Percentiles rank a stretch among this genome's conserved stretches.
phyloP scores from a whole-genome alignment of 1,284 basidiomycete species.

The Ceraceosorus guamensis region DNA sequence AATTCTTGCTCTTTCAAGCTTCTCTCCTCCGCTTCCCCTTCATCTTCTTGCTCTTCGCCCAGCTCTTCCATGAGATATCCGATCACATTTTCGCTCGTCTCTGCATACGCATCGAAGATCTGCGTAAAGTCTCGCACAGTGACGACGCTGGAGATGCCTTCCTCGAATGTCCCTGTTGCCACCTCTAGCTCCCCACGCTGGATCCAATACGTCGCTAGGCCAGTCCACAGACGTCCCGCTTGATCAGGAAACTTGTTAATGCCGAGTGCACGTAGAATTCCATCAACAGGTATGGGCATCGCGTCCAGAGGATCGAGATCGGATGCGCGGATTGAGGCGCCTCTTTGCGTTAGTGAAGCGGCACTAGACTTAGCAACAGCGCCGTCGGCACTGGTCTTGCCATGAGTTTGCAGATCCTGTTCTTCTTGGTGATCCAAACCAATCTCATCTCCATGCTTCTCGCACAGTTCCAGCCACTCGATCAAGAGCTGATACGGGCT shows the following conservation, averaged over 20 bases:
- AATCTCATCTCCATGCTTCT: conserved; percentile 83
- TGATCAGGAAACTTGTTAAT: conserved; percentile 87
- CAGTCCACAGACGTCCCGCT: conserved; percentile 90
- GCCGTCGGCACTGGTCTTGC: neutral
- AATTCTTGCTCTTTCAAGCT: conserved; percentile 67
- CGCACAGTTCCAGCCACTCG: conserved; percentile 87
- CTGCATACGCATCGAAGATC: conserved; percentile 93
- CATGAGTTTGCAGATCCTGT: conserved; percentile 6
- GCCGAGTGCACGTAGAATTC: conserved; percentile 76
- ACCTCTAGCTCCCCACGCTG: conserved; percentile 90
- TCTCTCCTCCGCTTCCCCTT: conserved; percentile 18
- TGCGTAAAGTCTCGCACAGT: conserved; percentile 97
- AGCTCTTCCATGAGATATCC: conserved; percentile 84
- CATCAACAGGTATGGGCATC: conserved; percentile 76
- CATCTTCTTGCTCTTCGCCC: conserved; percentile 54
- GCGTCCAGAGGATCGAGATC: conserved; percentile 72
- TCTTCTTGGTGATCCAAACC: conserved; percentile 72
- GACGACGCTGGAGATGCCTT: conserved; percentile 73
- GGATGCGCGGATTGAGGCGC: conserved; percentile 57
- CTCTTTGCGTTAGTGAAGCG: conserved; percentile 31
- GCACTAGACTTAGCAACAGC: conserved; percentile 6
- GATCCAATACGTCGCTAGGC: conserved; percentile 96
- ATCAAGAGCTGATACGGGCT: conserved; percentile 88
- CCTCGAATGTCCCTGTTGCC: conserved; percentile 68
- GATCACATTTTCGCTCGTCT: conserved; percentile 86